phyloP scores from a whole-genome alignment of 768 basidiomycete species.

The Sistotremastrum suecicum region DNA sequence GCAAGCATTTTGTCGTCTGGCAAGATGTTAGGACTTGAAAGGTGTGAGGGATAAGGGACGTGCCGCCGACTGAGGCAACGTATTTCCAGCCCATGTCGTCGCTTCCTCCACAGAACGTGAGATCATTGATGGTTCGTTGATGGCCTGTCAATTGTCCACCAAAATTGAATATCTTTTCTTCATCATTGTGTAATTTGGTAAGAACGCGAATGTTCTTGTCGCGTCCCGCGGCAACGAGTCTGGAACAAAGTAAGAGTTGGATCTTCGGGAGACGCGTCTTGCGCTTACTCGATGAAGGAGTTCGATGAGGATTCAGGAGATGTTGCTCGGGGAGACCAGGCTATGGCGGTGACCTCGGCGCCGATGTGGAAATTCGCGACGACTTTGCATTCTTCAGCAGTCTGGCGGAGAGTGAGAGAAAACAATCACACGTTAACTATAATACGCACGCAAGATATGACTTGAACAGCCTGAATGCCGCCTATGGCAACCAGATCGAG shows the following conservation, averaged over 20 bases:
- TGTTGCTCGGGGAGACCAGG: constrained; percentile 59
- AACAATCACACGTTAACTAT: constrained; percentile 6
- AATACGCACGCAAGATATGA: constrained; percentile 29
- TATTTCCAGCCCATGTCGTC: constrained; percentile 55
- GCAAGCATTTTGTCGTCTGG: constrained; percentile 73
- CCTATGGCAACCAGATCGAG: constrained; percentile 59
- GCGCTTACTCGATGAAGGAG: constrained; percentile 59
- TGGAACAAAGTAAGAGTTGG: constrained; percentile 16
- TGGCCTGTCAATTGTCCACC: constrained; percentile 75
- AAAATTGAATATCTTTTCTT: constrained; percentile 50
- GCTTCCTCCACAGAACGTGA: constrained; percentile 67
- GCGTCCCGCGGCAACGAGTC: constrained; percentile 51
- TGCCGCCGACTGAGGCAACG: constrained; percentile 71
- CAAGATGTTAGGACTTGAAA: neutral
- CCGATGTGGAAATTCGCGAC: constrained; percentile 69
- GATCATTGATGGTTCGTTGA: constrained; percentile 63
- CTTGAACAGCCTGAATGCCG: constrained; percentile 53
- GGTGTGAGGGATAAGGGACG: constrained; percentile 5
- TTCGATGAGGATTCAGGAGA: constrained; percentile 51
- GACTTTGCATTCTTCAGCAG: constrained; percentile 23
- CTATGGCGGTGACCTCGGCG: constrained; percentile 52
- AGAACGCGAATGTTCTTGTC: constrained; percentile 63
- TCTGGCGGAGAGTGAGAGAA: constrained; percentile 17
- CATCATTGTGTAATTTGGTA: constrained; percentile 33
- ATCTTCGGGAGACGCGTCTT: neutral